Percentiles rank a stretch among this genome's conserved stretches.
Evolutionary conservation across 164 flowering plant species (phyloP).

Genomic region (Paratinospora sagittata): DNA sequence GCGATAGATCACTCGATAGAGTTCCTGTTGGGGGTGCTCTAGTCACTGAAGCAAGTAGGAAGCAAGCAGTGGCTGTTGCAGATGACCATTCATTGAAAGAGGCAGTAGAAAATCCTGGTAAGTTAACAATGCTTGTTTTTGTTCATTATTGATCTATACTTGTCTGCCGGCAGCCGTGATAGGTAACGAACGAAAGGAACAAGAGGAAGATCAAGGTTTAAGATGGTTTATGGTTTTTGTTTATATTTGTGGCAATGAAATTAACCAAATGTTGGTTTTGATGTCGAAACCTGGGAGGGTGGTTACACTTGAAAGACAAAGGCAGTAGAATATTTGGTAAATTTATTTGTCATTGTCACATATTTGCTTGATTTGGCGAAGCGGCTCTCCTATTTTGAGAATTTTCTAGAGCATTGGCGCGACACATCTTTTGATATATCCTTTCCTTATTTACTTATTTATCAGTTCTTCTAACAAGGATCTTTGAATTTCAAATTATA

Average conservation of each 20-base stretch:
- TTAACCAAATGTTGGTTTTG: not conserved
- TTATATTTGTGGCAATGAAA: not conserved
- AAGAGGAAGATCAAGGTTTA: not conserved
- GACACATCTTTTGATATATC: no score
- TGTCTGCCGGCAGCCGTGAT: not conserved
- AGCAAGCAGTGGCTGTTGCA: slow-evolving; percentile 24
- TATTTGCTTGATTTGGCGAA: no score
- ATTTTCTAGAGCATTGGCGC: no score
- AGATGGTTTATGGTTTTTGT: no score
- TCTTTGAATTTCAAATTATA: no score
- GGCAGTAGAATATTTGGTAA: no score
- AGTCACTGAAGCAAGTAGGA: slow-evolving; percentile 29
- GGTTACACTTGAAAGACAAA: not conserved
- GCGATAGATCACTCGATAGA: slow-evolving; percentile 12
- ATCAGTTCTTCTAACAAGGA: no score
- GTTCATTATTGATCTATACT: not conserved
- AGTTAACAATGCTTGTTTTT: slow-evolving; percentile 22
- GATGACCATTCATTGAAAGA: slow-evolving; percentile 26
- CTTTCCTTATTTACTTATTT: no score
- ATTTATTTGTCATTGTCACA: no score
- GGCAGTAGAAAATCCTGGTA: slow-evolving; percentile 48
- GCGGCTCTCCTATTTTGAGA: no score
- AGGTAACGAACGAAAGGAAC: not conserved
- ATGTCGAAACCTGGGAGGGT: not conserved
- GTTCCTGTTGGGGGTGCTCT: slow-evolving; percentile 2